Percentiles rank a stretch among this genome's conserved stretches.
Conservation (phyloP, 2,329 filamentous ascomycete genomes). For the Didymella pomorum region DNA sequence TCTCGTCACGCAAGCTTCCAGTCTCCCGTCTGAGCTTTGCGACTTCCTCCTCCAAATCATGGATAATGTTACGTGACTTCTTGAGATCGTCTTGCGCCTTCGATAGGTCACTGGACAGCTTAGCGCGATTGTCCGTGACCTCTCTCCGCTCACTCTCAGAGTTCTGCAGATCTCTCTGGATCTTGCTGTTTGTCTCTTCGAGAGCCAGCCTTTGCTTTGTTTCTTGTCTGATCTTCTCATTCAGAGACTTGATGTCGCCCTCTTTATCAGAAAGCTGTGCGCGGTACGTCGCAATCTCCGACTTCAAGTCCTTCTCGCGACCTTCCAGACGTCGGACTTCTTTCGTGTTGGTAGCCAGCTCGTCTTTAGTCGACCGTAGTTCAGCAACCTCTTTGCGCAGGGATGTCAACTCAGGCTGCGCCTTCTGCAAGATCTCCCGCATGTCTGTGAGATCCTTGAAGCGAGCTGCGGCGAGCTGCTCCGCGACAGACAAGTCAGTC, state of each 20-base stretch:
- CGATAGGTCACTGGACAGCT: slow-evolving; percentile 72
- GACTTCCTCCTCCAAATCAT: slow-evolving; percentile 77
- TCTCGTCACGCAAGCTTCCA: slow-evolving; percentile 75
- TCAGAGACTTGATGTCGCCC: slow-evolving; percentile 76
- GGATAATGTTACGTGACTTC: slow-evolving; percentile 64
- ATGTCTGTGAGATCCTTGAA: slow-evolving; percentile 89
- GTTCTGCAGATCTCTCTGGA: slow-evolving; percentile 78
- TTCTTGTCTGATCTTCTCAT: slow-evolving; percentile 80
- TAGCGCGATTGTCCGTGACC: slow-evolving; percentile 75
- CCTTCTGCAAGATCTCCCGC: slow-evolving; percentile 79
- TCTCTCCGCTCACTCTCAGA: slow-evolving; percentile 83
- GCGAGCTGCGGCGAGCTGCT: slow-evolving; percentile 83
- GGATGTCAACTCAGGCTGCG: slow-evolving; percentile 83
- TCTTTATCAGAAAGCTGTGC: slow-evolving; percentile 77
- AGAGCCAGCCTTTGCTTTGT: slow-evolving; percentile 73
- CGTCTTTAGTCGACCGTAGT: slow-evolving; percentile 77
- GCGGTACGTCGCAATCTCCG: slow-evolving; percentile 74
- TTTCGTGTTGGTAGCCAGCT: slow-evolving; percentile 68
- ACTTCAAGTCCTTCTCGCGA: slow-evolving; percentile 80
- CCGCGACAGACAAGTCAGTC: slow-evolving; percentile 83
- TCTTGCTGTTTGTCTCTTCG: slow-evolving; percentile 79
- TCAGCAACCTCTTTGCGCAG: slow-evolving; percentile 79
- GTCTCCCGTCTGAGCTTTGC: slow-evolving; percentile 73
- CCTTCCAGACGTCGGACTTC: slow-evolving; percentile 81
- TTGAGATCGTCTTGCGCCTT: slow-evolving; percentile 76